A percentile compares a stretch with the other conserved stretches of the same genome.
phyloP scores from a whole-genome alignment of 345 rosid genomes.

The Acer yangbiense region DNA sequence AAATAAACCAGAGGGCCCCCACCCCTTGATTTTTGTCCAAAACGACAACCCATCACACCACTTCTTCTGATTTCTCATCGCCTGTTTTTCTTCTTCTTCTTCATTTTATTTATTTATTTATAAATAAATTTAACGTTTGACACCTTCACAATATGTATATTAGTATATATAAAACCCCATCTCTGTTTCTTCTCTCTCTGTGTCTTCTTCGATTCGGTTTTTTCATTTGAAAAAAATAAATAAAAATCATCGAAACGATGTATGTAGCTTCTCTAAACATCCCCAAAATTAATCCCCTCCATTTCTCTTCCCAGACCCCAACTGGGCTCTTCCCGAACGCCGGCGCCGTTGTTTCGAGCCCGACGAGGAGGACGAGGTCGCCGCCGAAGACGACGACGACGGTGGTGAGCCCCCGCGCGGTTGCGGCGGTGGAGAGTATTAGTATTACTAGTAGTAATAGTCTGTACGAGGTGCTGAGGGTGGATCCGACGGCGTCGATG shows the following conservation, averaged over 20 bases:
- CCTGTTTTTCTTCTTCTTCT: too few relatives aligned
- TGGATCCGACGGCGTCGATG: constrained; percentile 53
- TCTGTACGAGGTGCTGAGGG: constrained; percentile 59
- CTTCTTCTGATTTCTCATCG: too few relatives aligned
- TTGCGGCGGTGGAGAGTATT: background rate
- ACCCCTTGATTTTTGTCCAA: too few relatives aligned
- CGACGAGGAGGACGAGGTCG: too few relatives aligned
- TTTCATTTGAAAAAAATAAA: background rate
- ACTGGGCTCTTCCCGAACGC: background rate
- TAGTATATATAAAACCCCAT: background rate
- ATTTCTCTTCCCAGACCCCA: background rate
- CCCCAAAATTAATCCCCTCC: background rate
- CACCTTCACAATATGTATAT: background rate
- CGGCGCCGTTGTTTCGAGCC: too few relatives aligned
- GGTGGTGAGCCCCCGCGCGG: background rate
- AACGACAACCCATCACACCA: too few relatives aligned
- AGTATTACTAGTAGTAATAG: constrained; percentile 18
- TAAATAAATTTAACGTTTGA: background rate
- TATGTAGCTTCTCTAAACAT: constrained; percentile 30
- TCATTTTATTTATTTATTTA: too few relatives aligned
- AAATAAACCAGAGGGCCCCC: too few relatives aligned
- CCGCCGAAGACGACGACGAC: too few relatives aligned
- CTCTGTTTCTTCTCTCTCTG: background rate
- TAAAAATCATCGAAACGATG: background rate
- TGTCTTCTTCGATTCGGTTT: background rate